Base-by-base conservation (phyloP, 1,284 basidiomycete genomes). In the Athelia psychrophila region DNA sequence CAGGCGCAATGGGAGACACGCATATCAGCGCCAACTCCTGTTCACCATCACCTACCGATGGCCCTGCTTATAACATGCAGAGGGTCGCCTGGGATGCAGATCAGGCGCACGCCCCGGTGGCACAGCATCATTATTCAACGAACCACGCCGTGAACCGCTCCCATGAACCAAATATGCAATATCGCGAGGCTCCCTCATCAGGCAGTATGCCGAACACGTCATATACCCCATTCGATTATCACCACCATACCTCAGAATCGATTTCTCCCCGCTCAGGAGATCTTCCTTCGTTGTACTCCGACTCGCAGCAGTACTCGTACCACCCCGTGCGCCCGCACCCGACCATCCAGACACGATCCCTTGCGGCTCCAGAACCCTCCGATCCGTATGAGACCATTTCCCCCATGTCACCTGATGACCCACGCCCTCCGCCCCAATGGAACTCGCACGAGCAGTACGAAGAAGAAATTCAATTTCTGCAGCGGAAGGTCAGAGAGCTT, bases 1-100 rank as follows among this genome's bases (percentile, higher is more conserved):
- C 77, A 18, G 82, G 82, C 52, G 83, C 84, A 22, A 79, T 87
- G 65, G 82, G 80, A 49, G 79, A 82, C 51, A 61, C 76, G 4
- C 72, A 71, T 56, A 66, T 78, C 49, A 69, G 75, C 12, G 62
- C 64, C 15, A 64, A 75, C 60, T 61, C 61, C 51, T 64, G 56
- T 32, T 61, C 63, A 40, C 64, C 71, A 13, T 71, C 64, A 18
- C 69, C 74, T 1, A 63, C 67, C 36, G 50, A 40, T 51, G 54
- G 59, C 49, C 42, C 55, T 27, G 50, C 60, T 42, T 53, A 56
- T 22, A 49, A 56, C 30, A 50, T 56, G 49, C 47, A 54, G 16
- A 50, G 54, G 12, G 38, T 6, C 53, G 58, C 50, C 56, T 55
- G 56, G 58, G 51, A 13, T 59, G 58, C 57, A 6, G 54, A 53